Base-by-base conservation (phyloP, 176 grass and related monocot genomes). In the Otatea glauca region DNA sequence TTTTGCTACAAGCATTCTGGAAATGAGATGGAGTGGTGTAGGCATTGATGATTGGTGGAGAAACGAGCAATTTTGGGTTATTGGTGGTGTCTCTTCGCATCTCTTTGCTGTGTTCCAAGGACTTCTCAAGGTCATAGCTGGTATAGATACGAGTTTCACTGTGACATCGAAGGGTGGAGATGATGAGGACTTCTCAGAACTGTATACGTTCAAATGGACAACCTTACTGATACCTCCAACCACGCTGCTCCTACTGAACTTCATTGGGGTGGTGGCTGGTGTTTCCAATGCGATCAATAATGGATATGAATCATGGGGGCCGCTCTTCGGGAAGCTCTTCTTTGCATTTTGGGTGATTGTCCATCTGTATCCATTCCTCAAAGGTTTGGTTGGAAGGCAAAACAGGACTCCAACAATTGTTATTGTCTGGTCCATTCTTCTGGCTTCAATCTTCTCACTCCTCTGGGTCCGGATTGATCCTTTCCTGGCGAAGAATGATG, bases 21-120 rank as follows among this genome's bases (percentile, higher is more conserved):
- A 93, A 79, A 93, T 93, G 91, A 93, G 91, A 83, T 93, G 91
- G 91, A 93, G 91, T 79, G 91, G 91, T 18, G 86, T 90, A 38
- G 91, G 81, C 44, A 90, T 93, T 4, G 85, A 88, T 66, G 88
- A 93, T 65, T 93, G 91, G 91, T 93, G 91, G 91, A 90, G 91
- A 35, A 93, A 93, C 5, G 91, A 93, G 62, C 91, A 93, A 82
- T 93, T 93, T 68, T 93, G 91, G 91, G 91, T 93, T 45, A 90
- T 93, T n/a, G 91, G 91, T 58, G 91, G 91, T 53, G 91, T 88
- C 35, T 93, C 91, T 13, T 41, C 91, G 0, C 91, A 93, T 83
- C 88, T 93, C 35, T 93, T 93, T 44, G 91, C 91, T 4, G 79
- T 93, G 47, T 93, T 93, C 56, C 91, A 93, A 63, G 91, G 91